Evolutionary conservation across 257 asterid species (phyloP).

Genomic region (Oldenlandia corymbosa): DNA sequence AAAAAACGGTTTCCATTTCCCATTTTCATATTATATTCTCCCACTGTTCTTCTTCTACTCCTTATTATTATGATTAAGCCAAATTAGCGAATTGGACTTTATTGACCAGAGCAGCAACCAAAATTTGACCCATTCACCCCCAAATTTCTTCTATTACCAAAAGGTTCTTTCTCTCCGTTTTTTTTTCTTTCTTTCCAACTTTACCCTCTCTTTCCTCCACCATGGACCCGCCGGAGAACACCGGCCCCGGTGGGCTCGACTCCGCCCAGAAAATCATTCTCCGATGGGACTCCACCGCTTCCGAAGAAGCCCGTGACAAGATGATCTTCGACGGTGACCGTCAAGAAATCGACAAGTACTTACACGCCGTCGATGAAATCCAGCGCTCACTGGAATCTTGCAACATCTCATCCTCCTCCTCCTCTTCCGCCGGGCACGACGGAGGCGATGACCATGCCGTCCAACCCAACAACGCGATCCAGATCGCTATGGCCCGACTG

Average conservation of each 20-base stretch:
- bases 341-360: constrained; percentile 61
- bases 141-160: too few relatives aligned
- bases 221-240: constrained; percentile 65
- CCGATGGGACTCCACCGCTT: constrained; percentile 83
- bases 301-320: constrained; percentile 59
- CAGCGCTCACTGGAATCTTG: constrained; percentile 44
- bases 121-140: too few relatives aligned
- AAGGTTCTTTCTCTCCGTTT: neutral
- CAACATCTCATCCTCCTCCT: constrained; percentile 27
- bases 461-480: constrained; percentile 38
- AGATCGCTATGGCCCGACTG: constrained; percentile 96
- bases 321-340: constrained; percentile 83
- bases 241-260: constrained; percentile 21
- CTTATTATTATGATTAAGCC: too few relatives aligned
- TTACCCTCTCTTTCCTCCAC: neutral
- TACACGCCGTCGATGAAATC: constrained; percentile 77
- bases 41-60: too few relatives aligned
- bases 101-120: too few relatives aligned
- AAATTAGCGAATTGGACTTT: too few relatives aligned
- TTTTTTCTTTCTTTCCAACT: neutral
- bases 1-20: too few relatives aligned
- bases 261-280: constrained; percentile 60
- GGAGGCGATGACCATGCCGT: constrained; percentile 25
- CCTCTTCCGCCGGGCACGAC: too few relatives aligned
- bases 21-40: too few relatives aligned